A percentile compares a stretch with the other conserved stretches of the same genome.
phyloP scores from a whole-genome alignment of 352 stramenopile species.

The Thalassiosira sp. region DNA sequence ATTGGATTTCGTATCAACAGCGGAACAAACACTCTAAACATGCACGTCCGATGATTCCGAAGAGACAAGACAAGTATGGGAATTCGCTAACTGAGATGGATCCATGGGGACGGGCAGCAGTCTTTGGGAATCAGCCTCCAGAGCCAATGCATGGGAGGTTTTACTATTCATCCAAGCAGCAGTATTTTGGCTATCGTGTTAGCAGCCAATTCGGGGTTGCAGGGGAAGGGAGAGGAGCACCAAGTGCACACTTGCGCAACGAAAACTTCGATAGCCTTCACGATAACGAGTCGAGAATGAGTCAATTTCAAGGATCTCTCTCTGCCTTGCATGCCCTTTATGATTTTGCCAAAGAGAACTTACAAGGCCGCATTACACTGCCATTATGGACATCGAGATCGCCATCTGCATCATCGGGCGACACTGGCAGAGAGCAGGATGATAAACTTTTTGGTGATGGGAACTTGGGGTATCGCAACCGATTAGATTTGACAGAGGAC shows the following conservation, averaged over 20 bases:
- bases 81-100: slow-evolving; percentile 6
- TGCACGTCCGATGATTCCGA: not conserved
- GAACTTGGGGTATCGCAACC: not conserved
- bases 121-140: slow-evolving; percentile 30
- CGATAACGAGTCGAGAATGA: slow-evolving; percentile 24
- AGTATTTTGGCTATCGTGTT: slow-evolving; percentile 26
- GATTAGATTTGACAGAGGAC: not conserved
- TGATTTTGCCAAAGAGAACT: slow-evolving; percentile 23
- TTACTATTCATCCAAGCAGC: slow-evolving; percentile 30
- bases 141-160: slow-evolving; percentile 13
- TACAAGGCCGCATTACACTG: slow-evolving; percentile 18
- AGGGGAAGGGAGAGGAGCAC: not conserved
- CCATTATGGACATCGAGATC: slow-evolving; percentile 17
- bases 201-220: slow-evolving; percentile 15
- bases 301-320: slow-evolving; percentile 34
- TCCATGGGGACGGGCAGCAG: slow-evolving; percentile 8
- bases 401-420: not conserved
- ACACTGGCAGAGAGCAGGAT: not conserved
- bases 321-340: slow-evolving; percentile 31
- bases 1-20: slow-evolving; percentile 18
- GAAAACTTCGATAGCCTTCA: slow-evolving; percentile 33
- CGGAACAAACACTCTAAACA: not conserved
- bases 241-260: not conserved
- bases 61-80: slow-evolving; percentile 7
- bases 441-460: not conserved